Percentiles rank a stretch among this genome's conserved stretches.
Conservation (phyloP, 495 filamentous ascomycete genomes). For the Rhypophila decipiens region DNA sequence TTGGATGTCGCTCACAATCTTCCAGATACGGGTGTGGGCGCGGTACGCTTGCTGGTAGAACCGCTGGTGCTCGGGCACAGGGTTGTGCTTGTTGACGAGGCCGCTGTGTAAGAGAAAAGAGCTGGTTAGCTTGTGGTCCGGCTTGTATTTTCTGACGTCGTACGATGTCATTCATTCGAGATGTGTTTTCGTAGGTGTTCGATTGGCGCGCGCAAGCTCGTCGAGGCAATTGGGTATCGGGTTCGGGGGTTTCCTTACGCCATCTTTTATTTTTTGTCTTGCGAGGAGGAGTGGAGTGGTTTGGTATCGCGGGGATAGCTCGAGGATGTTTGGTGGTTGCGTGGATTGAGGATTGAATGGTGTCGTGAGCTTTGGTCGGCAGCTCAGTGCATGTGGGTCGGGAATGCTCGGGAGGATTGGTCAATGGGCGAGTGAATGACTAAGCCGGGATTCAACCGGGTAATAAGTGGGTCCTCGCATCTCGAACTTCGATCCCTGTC, state of each 20-base stretch:
- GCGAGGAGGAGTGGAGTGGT: neutral
- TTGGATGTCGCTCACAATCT: slow-evolving; percentile 61
- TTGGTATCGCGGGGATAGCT: slow-evolving; percentile 1
- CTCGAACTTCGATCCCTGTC: too few species aligned
- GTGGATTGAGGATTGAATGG: neutral
- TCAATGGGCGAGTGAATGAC: slow-evolving; percentile 1
- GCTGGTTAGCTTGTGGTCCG: slow-evolving; percentile 18
- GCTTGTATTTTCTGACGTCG: slow-evolving; percentile 9
- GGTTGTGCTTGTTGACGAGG: slow-evolving; percentile 76
- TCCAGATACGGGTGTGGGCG: slow-evolving; percentile 68
- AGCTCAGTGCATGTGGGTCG: neutral
- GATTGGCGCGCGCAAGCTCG: neutral
- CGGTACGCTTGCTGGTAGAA: slow-evolving; percentile 74
- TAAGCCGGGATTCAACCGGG: neutral
- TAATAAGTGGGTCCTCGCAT: too few species aligned
- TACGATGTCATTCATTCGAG: slow-evolving; percentile 7
- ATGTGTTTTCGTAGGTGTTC: neutral
- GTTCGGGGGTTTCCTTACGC: slow-evolving; percentile 2
- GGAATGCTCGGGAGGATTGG: neutral
- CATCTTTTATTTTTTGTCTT: slow-evolving; percentile 2
- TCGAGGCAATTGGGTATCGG: neutral
- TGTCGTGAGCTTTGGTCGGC: neutral
- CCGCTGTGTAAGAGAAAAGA: slow-evolving; percentile 26
- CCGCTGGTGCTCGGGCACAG: slow-evolving; percentile 76
- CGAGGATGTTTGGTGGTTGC: neutral